Percentiles rank a stretch among this genome's conserved stretches.
These are phyloP conservation scores for Eucalyptus rudis DNA, from an alignment of 345 rosid species.

Conservation along the genomic window DNA sequence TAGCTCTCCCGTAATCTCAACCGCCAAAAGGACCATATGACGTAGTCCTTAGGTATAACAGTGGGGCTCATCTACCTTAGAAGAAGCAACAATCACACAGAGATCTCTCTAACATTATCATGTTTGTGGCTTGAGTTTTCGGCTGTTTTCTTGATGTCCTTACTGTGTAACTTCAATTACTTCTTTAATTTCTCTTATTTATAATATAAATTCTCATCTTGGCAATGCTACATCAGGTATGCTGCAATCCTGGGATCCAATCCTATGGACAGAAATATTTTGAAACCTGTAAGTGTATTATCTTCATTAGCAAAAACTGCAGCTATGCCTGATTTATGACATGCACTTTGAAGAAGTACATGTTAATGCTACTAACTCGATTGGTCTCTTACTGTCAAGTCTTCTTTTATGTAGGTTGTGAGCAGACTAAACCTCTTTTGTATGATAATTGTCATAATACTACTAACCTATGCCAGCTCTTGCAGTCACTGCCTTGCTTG, in stretches of 20 bases:
- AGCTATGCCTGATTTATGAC: not conserved
- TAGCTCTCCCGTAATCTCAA: not conserved
- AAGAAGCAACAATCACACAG: not conserved
- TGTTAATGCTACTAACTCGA: not conserved
- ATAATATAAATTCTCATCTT: not conserved
- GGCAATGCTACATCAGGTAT: constrained; percentile 30
- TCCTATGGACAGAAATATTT: constrained; percentile 25
- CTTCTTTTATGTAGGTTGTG: not conserved
- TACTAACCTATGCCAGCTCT: not conserved
- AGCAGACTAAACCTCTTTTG: not conserved
- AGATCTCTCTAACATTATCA: not conserved
- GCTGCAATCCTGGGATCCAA: constrained; percentile 80
- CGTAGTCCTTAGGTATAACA: not conserved
- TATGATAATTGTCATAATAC: not conserved
- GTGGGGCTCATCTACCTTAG: not conserved
- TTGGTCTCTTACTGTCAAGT: not conserved
- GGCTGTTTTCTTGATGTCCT: not conserved
- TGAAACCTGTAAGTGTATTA: constrained; percentile 41
- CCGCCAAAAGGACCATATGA: not conserved
- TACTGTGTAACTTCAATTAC: not conserved
- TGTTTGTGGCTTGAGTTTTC: not conserved
- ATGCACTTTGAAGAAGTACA: not conserved
- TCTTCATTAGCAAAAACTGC: not conserved
- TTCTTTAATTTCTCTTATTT: not conserved
- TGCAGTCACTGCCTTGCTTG: constrained; percentile 65